These are phyloP conservation scores for Verticillium zaregamsianum DNA, from an alignment of 2,329 filamentous ascomycete species.

Conservation along the genomic window DNA sequence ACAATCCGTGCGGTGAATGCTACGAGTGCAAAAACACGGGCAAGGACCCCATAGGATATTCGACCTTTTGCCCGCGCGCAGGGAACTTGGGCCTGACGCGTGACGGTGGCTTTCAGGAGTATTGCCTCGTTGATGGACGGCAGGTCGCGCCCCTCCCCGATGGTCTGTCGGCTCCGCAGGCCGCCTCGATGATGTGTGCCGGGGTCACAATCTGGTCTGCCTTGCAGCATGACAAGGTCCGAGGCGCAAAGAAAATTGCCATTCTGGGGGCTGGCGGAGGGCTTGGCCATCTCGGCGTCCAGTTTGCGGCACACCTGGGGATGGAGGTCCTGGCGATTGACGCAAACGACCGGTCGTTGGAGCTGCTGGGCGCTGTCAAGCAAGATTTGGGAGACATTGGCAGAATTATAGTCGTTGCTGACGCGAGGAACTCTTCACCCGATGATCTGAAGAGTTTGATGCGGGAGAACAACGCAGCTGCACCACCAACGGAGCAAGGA, in stretches of 20 bases:
- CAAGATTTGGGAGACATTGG: not conserved
- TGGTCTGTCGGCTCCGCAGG: conserved; percentile 15
- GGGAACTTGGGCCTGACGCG: conserved; percentile 18
- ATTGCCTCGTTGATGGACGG: conserved; percentile 34
- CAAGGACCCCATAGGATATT: conserved; percentile 31
- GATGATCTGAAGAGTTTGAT: not conserved
- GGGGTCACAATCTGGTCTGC: conserved; percentile 9
- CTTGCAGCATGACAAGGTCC: not conserved
- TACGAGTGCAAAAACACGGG: conserved; percentile 29
- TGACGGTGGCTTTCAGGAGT: conserved; percentile 35
- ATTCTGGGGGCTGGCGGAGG: conserved; percentile 10
- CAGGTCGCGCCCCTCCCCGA: conserved; percentile 26
- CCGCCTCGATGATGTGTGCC: conserved; percentile 12
- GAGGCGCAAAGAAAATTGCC: not conserved
- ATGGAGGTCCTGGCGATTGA: conserved; percentile 6
- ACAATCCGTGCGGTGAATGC: conserved; percentile 33
- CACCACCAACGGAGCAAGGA: not conserved
- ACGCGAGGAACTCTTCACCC: not conserved
- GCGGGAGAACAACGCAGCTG: not conserved
- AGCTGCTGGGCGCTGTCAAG: not conserved
- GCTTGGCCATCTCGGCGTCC: conserved; percentile 8
- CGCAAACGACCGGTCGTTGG: conserved; percentile 12
- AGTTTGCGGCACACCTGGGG: conserved; percentile 7
- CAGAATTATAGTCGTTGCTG: not conserved
- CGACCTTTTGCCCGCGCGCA: conserved; percentile 28